phyloP scores from a whole-genome alignment of 2,329 filamentous ascomycete genomes.

The Exserohilum turcica region DNA sequence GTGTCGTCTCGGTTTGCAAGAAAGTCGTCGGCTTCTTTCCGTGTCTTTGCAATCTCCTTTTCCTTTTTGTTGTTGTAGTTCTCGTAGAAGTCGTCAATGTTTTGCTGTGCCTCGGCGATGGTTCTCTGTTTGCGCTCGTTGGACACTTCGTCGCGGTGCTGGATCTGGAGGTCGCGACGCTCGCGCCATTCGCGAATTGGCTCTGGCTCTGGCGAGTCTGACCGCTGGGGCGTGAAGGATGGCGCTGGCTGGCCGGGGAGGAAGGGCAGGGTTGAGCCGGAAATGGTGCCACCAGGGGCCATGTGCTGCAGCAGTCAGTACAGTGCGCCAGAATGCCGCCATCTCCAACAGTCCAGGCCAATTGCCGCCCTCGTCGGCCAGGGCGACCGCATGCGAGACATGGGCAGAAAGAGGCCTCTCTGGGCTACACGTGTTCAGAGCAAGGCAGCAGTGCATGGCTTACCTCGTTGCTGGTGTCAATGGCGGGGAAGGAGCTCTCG shows the following conservation, averaged over 20 bases:
- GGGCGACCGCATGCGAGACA: neutral
- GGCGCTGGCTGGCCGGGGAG: constrained; percentile 46
- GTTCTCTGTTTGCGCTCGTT: constrained; percentile 82
- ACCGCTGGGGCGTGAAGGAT: constrained; percentile 55
- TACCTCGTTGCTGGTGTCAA: constrained; percentile 76
- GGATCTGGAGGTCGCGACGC: constrained; percentile 79
- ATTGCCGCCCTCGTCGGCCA: neutral
- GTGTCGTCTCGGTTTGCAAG: constrained; percentile 88
- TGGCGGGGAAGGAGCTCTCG: constrained; percentile 87
- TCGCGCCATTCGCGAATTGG: constrained; percentile 91
- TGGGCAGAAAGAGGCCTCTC: neutral
- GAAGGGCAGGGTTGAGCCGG: constrained; percentile 67
- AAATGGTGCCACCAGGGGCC: constrained; percentile 79
- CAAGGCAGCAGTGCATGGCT: constrained; percentile 22
- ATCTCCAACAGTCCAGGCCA: no score
- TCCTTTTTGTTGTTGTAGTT: constrained; percentile 99
- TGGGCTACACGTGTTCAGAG: neutral
- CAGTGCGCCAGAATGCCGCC: neutral
- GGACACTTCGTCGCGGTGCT: constrained; percentile 84
- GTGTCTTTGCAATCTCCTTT: constrained; percentile 85
- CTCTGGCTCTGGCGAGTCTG: constrained; percentile 83
- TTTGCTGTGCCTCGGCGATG: constrained; percentile 84
- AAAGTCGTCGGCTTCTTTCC: constrained; percentile 92
- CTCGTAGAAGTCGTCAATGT: constrained; percentile 99
- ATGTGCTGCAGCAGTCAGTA: constrained; percentile 60